These are phyloP conservation scores for Stephania cephalantha DNA, from an alignment of 164 flowering plant species.

Conservation along the genomic window DNA sequence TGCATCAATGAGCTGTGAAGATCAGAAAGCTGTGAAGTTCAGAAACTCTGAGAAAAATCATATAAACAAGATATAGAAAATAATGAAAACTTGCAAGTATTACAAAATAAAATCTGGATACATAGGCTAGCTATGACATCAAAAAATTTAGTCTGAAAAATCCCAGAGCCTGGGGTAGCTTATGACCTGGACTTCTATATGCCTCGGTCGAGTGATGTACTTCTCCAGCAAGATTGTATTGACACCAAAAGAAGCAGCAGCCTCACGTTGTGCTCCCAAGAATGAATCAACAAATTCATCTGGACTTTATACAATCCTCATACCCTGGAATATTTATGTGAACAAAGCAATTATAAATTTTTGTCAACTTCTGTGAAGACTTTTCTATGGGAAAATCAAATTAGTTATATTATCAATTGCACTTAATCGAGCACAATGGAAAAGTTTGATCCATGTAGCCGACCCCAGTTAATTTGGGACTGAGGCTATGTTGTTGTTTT, in stretches of 20 bases:
- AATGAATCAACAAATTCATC: conserved; percentile 78
- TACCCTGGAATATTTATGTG: conserved; percentile 49
- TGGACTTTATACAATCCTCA: conserved; percentile 83
- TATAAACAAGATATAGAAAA: neutral
- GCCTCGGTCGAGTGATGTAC: conserved; percentile 88
- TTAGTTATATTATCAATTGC: no score
- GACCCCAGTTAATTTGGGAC: no score
- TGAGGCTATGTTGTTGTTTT: no score
- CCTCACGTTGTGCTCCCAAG: conserved; percentile 95
- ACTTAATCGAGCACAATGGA: no score
- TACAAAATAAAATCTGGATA: neutral
- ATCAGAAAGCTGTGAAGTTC: conserved; percentile 8
- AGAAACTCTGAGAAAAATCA: conserved; percentile 8
- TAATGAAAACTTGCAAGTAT: no score
- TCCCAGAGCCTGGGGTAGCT: neutral
- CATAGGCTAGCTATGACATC: neutral
- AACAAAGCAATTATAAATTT: neutral
- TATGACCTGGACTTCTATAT: conserved; percentile 94
- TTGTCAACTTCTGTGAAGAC: neutral
- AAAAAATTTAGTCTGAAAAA: neutral
- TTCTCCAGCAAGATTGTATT: conserved; percentile 85
- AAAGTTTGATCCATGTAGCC: no score
- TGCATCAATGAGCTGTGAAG: conserved; percentile 36
- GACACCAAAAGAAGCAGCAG: conserved; percentile 95
- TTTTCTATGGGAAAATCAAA: neutral